phyloP scores from a whole-genome alignment of 495 filamentous ascomycete genomes.

The Penicillium pulvis region DNA sequence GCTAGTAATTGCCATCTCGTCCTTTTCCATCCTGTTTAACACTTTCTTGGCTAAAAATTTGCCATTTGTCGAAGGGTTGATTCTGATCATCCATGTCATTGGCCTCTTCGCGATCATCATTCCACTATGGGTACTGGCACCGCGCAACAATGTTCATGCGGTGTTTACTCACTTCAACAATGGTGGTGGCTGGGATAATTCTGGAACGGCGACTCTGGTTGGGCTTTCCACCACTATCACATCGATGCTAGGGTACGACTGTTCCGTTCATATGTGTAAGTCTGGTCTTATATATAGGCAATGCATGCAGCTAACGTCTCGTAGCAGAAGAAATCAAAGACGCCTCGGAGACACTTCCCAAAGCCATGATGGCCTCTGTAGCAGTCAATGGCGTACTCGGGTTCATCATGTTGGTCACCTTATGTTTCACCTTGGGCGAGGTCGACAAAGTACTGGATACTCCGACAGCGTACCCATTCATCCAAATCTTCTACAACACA shows the following conservation, averaged over 20 bases:
- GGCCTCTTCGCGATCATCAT: slow-evolving; percentile 54
- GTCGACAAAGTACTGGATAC: slow-evolving; percentile 38
- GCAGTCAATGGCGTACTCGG: slow-evolving; percentile 53
- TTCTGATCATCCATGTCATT: slow-evolving; percentile 61
- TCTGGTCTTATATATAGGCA: neutral
- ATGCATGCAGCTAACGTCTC: slow-evolving; percentile 30
- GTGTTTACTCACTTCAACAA: slow-evolving; percentile 62
- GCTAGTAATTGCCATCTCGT: slow-evolving; percentile 52
- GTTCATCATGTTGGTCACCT: slow-evolving; percentile 47
- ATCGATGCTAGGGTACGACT: slow-evolving; percentile 57
- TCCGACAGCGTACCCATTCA: slow-evolving; percentile 46
- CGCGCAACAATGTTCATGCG: slow-evolving; percentile 52
- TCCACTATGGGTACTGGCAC: slow-evolving; percentile 47
- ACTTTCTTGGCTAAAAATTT: slow-evolving; percentile 61
- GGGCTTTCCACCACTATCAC: slow-evolving; percentile 58
- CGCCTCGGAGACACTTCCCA: slow-evolving; percentile 51
- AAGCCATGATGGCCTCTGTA: slow-evolving; percentile 56
- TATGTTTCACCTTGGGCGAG: slow-evolving; percentile 54
- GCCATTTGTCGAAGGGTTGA: slow-evolving; percentile 58
- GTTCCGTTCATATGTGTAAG: slow-evolving; percentile 49
- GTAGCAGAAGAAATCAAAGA: slow-evolving; percentile 55
- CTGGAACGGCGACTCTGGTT: slow-evolving; percentile 55
- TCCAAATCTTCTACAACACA: slow-evolving; percentile 52
- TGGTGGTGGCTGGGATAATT: slow-evolving; percentile 51
- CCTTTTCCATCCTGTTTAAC: slow-evolving; percentile 47